Base-by-base conservation (phyloP, 306 rosid species). In the Corylus avellana region DNA sequence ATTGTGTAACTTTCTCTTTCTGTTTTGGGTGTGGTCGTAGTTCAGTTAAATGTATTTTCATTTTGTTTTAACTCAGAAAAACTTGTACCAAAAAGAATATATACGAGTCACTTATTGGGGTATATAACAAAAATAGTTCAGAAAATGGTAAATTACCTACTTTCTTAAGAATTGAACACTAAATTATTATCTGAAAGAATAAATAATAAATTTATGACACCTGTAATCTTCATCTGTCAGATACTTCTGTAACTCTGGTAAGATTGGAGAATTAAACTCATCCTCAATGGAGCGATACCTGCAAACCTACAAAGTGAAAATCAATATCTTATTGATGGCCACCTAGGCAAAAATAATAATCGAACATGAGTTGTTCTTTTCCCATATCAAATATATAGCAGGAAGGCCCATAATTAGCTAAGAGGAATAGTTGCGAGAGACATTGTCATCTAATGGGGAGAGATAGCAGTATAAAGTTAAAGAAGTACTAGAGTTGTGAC, bases 161-260 rank as follows among this genome's bases (percentile, higher is more conserved):
- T 7, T 64, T 18, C 8, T 64, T 32, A 64, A 64, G 12, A 35
- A 35, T 35, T 35, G 48, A 37, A 35, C 48, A 7, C 47, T 64
- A 9, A 68, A 39, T 16, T 67, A 39, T n/a, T 75, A 39, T 57
- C 61, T 66, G 72, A 64, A 85, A 80, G 61, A 62, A 77, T 37
- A 54, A 81, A 32, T 17, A 76, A 71, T 57, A 77, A 73, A 72
- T 79, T 50, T 37, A 68, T 32, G 42, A 83, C 63, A 95, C 99
- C 97, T 93, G 88, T 79, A 90, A 89, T 95, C 99, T 85, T 95
- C 99, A 74, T 95, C 98, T 70, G 92, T 90, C 70, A 95, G 87
- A 86, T 85, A 87, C 92, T 89, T 95, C 84, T 92, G 99, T 37
- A 92, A 85, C 83, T 91, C 98, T 0, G 93, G 72, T 74, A 88